A percentile compares a stretch with the other conserved stretches of the same genome.
Evolutionary conservation across 2,329 filamentous ascomycete species (phyloP).

Genomic region (Zarea fungicola): DNA sequence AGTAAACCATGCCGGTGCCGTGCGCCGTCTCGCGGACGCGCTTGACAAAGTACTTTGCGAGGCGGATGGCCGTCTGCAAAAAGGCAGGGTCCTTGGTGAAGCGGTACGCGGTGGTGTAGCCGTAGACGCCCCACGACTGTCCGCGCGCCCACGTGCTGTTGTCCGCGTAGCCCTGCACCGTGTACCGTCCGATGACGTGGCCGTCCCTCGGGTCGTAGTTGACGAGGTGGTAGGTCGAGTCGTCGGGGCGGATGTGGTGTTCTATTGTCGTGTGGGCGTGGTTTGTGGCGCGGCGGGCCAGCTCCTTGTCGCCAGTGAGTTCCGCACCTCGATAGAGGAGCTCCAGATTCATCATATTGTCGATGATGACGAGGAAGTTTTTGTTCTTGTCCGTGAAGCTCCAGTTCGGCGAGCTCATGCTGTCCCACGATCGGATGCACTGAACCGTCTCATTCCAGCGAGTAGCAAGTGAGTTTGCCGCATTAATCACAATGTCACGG

Average conservation of each 20-base stretch:
- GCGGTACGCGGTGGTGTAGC: constrained; percentile 13
- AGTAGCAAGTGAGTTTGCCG: constrained; percentile 12
- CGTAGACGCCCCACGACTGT: constrained; percentile 15
- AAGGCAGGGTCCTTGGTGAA: constrained; percentile 12
- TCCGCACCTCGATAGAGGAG: constrained; percentile 14
- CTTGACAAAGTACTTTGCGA: constrained; percentile 9
- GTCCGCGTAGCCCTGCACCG: constrained; percentile 15
- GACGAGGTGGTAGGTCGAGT: constrained; percentile 15
- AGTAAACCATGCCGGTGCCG: not conserved
- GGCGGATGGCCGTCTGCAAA: constrained; percentile 8
- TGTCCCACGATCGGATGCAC: constrained; percentile 15
- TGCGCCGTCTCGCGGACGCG: constrained; percentile 8
- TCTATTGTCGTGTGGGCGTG: constrained; percentile 13
- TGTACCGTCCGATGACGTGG: constrained; percentile 13
- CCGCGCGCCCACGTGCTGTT: constrained; percentile 14
- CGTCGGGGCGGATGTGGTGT: constrained; percentile 11
- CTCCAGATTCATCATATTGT: constrained; percentile 20
- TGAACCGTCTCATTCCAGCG: constrained; percentile 15
- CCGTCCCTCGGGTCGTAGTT: constrained; percentile 14
- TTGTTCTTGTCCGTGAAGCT: constrained; percentile 5
- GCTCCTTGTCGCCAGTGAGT: constrained; percentile 10
- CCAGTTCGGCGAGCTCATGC: constrained; percentile 3
- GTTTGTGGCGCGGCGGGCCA: constrained; percentile 10
- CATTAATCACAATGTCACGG: constrained; percentile 12
- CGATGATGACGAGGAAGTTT: constrained; percentile 15